A percentile compares a stretch with the other conserved stretches of the same genome.
phyloP scores from a whole-genome alignment of 768 basidiomycete genomes.

The Boletus huronensis region DNA sequence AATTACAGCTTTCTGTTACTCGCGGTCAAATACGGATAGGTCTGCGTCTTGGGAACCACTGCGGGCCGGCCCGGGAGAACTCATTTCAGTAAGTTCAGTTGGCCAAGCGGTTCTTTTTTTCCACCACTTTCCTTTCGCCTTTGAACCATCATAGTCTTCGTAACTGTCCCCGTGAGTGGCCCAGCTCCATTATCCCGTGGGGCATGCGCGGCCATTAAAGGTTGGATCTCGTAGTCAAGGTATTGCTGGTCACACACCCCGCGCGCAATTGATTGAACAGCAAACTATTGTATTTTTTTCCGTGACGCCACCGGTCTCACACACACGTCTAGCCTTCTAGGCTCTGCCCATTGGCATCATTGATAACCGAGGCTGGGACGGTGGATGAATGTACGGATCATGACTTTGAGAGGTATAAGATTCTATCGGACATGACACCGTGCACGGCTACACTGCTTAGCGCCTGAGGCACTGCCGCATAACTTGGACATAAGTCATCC shows the following conservation, averaged over 20 bases:
- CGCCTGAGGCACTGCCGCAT: background rate
- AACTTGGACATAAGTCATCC: background rate
- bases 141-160: background rate
- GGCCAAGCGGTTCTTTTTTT: background rate
- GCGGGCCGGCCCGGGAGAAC: background rate
- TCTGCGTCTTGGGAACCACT: background rate
- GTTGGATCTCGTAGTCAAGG: conserved; percentile 19
- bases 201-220: background rate
- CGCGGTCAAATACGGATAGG: background rate
- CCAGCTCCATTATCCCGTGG: background rate
- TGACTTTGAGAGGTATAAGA: background rate
- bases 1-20: conserved; percentile 2
- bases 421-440: too few relatives aligned
- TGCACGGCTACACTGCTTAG: too few relatives aligned
- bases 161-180: background rate
- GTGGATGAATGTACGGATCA: background rate
- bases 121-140: background rate
- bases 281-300: background rate
- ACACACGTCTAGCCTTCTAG: background rate
- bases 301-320: conserved; percentile 13
- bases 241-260: conserved; percentile 3
- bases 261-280: background rate
- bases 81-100: background rate
- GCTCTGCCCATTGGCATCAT: conserved; percentile 2
- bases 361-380: background rate